A percentile compares a stretch with the other conserved stretches of the same genome.
These are phyloP conservation scores for Medicago truncatula DNA, from an alignment of 306 rosid species.

Conservation along the genomic window DNA sequence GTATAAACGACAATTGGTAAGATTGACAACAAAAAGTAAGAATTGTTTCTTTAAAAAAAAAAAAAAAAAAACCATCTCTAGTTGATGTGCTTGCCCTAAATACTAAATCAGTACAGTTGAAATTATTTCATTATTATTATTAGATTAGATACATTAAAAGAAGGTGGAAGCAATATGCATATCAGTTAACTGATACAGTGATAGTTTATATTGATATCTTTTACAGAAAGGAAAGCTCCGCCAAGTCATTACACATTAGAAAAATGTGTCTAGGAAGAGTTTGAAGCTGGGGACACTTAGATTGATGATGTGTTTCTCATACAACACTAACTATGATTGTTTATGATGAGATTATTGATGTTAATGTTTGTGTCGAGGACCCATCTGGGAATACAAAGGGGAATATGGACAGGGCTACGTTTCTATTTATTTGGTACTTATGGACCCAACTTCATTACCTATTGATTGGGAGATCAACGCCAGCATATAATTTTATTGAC, in stretches of 20 bases:
- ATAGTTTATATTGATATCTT: neutral
- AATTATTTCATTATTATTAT: too few species aligned
- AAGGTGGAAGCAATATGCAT: neutral
- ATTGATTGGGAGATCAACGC: slow-evolving; percentile 52
- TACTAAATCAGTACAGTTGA: too few species aligned
- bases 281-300: slow-evolving; percentile 41
- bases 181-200: neutral
- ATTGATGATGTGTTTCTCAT: too few species aligned
- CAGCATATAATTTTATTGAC: slow-evolving; percentile 28
- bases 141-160: too few species aligned
- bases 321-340: too few species aligned
- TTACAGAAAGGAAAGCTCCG: slow-evolving; percentile 50
- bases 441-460: slow-evolving; percentile 17
- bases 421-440: slow-evolving; percentile 44
- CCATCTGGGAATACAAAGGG: slow-evolving; percentile 45
- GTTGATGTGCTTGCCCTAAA: too few species aligned
- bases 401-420: slow-evolving; percentile 44
- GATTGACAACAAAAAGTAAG: too few species aligned
- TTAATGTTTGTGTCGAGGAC: neutral
- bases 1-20: neutral
- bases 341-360: too few species aligned
- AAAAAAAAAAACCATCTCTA: too few species aligned
- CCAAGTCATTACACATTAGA: slow-evolving; percentile 52
- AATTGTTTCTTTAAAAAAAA: too few species aligned
- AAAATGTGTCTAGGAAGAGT: slow-evolving; percentile 41